Evolutionary conservation across 1,139 yeast genomes (phyloP).

Genomic region (Yamadazyma buinensis): DNA sequence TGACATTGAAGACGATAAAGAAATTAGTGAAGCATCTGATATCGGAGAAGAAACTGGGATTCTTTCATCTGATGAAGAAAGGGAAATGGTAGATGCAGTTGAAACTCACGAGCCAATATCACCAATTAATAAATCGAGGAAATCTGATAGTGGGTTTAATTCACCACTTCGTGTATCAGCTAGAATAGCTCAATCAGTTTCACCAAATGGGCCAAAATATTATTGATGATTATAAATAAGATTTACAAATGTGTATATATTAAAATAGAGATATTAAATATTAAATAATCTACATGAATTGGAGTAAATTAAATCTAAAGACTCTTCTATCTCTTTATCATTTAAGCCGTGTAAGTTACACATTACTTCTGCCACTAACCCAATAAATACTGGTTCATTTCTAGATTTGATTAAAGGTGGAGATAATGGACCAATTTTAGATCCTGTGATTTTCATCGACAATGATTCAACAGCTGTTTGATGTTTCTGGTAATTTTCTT

Average conservation of each 20-base stretch:
- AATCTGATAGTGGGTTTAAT: no score
- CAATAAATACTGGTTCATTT: constrained; percentile 87
- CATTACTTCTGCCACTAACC: constrained; percentile 76
- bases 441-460: constrained; percentile 7
- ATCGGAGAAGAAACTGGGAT: no score
- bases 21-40: no score
- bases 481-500: constrained; percentile 52
- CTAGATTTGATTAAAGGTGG: constrained; percentile 72
- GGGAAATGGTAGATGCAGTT: constrained; percentile 14
- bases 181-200: no score
- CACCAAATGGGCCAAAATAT: no score
- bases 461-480: constrained; percentile 18
- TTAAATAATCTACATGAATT: constrained; percentile 61
- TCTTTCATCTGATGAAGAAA: constrained; percentile 1
- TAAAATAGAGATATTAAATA: no score
- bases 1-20: constrained; percentile 4
- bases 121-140: no score
- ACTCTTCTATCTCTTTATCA: constrained; percentile 43
- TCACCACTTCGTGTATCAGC: no score
- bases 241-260: no score
- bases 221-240: no score
- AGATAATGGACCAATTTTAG: constrained; percentile 30
- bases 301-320: constrained; percentile 60
- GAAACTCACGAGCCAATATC: no score
- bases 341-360: constrained; percentile 45